phyloP scores from a whole-genome alignment of 2,329 filamentous ascomycete genomes.

The Cercospora sp. region DNA sequence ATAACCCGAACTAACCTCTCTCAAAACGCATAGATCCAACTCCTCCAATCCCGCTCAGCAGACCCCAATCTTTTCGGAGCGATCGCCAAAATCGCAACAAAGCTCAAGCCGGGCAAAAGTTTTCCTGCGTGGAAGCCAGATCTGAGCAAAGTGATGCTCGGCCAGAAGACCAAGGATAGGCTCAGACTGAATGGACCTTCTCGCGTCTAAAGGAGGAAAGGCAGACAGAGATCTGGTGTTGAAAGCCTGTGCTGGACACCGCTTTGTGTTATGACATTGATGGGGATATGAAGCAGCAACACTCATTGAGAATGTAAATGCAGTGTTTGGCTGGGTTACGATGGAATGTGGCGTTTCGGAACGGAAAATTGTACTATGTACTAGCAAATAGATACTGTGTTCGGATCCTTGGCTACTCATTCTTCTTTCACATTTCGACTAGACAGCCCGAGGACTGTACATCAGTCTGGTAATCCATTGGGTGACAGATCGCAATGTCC shows the following conservation, averaged over 20 bases:
- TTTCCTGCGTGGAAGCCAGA: background rate
- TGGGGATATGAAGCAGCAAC: background rate
- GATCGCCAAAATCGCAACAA: background rate
- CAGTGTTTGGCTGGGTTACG: too few species aligned
- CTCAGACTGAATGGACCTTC: background rate
- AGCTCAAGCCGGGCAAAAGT: background rate
- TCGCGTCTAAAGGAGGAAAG: background rate
- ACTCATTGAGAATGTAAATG: too few species aligned
- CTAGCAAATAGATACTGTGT: too few species aligned
- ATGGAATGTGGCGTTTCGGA: background rate
- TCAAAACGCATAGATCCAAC: background rate
- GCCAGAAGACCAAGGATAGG: background rate
- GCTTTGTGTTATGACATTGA: background rate
- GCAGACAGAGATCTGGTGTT: background rate
- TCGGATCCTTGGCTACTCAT: background rate
- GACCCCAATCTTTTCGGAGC: background rate
- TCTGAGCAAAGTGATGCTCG: background rate
- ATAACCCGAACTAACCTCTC: background rate
- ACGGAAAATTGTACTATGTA: background rate
- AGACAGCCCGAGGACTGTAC: background rate
- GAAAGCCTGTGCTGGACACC: background rate
- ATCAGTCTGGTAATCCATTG: background rate
- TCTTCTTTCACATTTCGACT: background rate
- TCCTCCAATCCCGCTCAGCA: background rate
- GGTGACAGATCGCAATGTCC: background rate